Evolutionary conservation across 306 rosid genomes (phyloP), one percentile per base, ranked within the genome.

Genomic region (Luffa aegyptiaca): DNA sequence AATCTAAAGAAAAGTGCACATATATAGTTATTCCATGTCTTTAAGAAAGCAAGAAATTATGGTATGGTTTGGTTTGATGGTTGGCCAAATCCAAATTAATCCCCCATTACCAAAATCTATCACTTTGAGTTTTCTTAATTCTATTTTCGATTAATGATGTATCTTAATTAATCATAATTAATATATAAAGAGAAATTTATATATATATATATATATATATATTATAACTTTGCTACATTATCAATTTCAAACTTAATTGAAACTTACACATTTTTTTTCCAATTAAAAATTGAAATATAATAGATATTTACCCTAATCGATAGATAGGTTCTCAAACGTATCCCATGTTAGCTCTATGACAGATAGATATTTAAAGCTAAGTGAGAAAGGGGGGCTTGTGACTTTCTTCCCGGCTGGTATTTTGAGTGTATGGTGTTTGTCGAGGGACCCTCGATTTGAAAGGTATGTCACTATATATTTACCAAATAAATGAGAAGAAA

Each of bases 61-160:
- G 71, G 71, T 64, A 35, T 64, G 71, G 70, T 63, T 63, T 63
- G 70, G 70, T 63, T 11, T 35, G n/a, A 36, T 64, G 71, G 71
- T 64, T 64, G 45, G 71, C 46, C 71, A 64, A 64, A 64, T 64
- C 46, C 71, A 64, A 64, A 64, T 64, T 12, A 35, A 36, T 35
- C 70, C 3, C 70, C 70, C 16, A 4, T 35, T 36, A 36, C 45
- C 46, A 64, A 64, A 12, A 14, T 12, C 20, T 33, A 58, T 49
- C 64, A 8, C 13, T 6, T 63, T 63, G 7, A 62, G 6, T 31
- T 10, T 3, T 62, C 65, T 10, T 10, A 59, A 59, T 20, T 56
- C 62, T 18, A 8, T 56, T 56, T 8, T 59, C 12, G 10, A 58
- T n/a, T 0, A 8, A 58, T 58, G 1, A 9, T 17, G 7, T 18